Evolutionary conservation across 768 basidiomycete genomes (phyloP), one percentile per base, ranked within the genome.

Genomic region (Clavulina sp.): DNA sequence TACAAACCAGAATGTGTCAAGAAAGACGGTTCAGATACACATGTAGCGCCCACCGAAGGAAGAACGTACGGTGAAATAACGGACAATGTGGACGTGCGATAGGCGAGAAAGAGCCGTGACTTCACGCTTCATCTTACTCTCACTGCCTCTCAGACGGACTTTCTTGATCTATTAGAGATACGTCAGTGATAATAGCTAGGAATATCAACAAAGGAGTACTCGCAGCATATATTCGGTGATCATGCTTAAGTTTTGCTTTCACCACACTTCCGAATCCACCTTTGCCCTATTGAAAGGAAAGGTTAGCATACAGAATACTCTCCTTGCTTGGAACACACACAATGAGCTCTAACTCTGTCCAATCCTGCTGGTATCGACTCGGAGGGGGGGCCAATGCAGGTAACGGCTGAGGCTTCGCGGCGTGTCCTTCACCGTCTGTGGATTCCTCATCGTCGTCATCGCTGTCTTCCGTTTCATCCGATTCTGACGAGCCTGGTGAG

Each of bases 201-300:
- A 16, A 19, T 36, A 13, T 1, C 16, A 9, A 19, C 13, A 44
- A 3, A 38, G n/a, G 16, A 31, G 23, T 16, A 31, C 54, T 50
- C 79, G 81, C 80, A 9, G 84, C 86, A 61, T 89, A 91, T 52
- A 87, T 84, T 23, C 84, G 72, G 7, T 71, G 74, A 61, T 95
- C 91, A 21, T 92, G 78, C 68, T 78, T 84, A 60, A 93, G 89
- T 43, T 81, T 73, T 2, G 89, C 91, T 62, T 95, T 95, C 29
- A 95, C 88, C 0, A 95, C 89, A n/a, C 86, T 84, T 0, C 89
- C 89, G 63, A 88, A 93, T 0, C 65, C 87, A 0, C 91, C 91
- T 61, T 81, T 81, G 0, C 89, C 89, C 84, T 46, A 24, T 1
- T 16, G 26, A 26, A 13, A 1, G n/a, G n/a, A n/a, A n/a, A n/a